phyloP scores from a whole-genome alignment of 495 filamentous ascomycete genomes.

The Copromyces sp. region DNA sequence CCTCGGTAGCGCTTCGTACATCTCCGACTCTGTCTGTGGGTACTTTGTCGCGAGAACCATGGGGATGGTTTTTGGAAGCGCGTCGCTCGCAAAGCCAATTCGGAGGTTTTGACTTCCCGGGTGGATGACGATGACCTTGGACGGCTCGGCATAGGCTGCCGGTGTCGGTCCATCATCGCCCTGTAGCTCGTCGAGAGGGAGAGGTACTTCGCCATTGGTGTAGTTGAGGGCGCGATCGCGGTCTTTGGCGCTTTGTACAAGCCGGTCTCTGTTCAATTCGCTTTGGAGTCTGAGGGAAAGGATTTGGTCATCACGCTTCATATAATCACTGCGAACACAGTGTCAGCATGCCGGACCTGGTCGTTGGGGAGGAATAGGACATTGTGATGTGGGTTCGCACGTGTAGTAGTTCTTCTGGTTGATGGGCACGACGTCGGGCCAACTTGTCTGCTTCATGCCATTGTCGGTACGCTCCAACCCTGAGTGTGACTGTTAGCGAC shows the following conservation, averaged over 20 bases:
- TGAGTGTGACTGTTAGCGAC: constrained; percentile 25
- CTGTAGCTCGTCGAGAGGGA: constrained; percentile 45
- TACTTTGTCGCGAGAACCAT: constrained; percentile 83
- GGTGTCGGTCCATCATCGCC: constrained; percentile 48
- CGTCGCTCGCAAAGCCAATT: constrained; percentile 88
- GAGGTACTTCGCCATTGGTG: constrained; percentile 51
- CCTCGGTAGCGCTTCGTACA: constrained; percentile 77
- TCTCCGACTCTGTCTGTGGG: constrained; percentile 68
- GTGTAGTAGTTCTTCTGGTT: constrained; percentile 99
- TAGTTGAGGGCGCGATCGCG: constrained; percentile 74
- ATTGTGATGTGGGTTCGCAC: constrained; percentile 43
- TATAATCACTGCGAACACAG: constrained; percentile 62
- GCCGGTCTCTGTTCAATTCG: constrained; percentile 67
- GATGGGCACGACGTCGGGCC: constrained; percentile 85
- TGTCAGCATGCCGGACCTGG: constrained; percentile 10
- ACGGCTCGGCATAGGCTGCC: constrained; percentile 46
- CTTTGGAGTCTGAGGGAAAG: constrained; percentile 76
- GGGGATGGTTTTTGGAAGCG: constrained; percentile 83
- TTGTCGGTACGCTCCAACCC: constrained; percentile 95
- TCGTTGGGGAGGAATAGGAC: background rate
- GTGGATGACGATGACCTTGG: constrained; percentile 92
- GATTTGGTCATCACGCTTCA: constrained; percentile 95
- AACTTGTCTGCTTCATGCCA: constrained; percentile 87
- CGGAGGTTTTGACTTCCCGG: constrained; percentile 96
- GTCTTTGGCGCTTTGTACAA: constrained; percentile 77